A percentile compares a stretch with the other conserved stretches of the same genome.
Evolutionary conservation across 1,284 basidiomycete species (phyloP).

Genomic region (Grifola frondosa): DNA sequence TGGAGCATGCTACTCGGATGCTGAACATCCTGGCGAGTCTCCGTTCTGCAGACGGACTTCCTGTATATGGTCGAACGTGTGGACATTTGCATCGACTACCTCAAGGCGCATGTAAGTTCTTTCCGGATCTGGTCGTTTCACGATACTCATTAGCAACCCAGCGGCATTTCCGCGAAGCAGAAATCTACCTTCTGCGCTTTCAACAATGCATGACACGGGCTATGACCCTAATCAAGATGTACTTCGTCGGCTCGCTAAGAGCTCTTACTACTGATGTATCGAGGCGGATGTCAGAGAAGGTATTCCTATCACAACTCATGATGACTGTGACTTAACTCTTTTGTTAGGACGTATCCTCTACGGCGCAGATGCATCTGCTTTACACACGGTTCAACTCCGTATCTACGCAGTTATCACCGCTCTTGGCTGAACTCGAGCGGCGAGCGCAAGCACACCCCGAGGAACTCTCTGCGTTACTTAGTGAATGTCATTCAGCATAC

Average conservation of each 20-base stretch:
- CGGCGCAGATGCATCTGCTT: conserved; percentile 80
- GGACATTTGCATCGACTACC: conserved; percentile 88
- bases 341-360: conserved; percentile 75
- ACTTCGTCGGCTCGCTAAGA: conserved; percentile 81
- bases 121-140: background rate
- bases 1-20: conserved; percentile 87
- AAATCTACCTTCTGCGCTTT: conserved; percentile 88
- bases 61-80: conserved; percentile 92
- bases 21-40: conserved; percentile 88
- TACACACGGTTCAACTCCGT: conserved; percentile 85
- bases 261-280: conserved; percentile 74
- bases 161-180: conserved; percentile 88
- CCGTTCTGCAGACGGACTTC: conserved; percentile 85
- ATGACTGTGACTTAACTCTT: conserved; percentile 1
- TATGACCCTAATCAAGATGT: conserved; percentile 96
- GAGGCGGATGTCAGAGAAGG: conserved; percentile 74
- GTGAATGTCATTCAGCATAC: conserved; percentile 85
- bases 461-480: conserved; percentile 73
- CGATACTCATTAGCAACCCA: conserved; percentile 34
- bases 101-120: conserved; percentile 76
- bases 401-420: conserved; percentile 68
- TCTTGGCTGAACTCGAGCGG: conserved; percentile 83
- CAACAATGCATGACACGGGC: conserved; percentile 95
- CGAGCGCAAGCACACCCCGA: conserved; percentile 71
- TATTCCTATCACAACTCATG: conserved; percentile 25